Percentiles rank a stretch among this genome's conserved stretches.
phyloP scores from a whole-genome alignment of 805 yeast species.

The Allodekkera sacchari region DNA sequence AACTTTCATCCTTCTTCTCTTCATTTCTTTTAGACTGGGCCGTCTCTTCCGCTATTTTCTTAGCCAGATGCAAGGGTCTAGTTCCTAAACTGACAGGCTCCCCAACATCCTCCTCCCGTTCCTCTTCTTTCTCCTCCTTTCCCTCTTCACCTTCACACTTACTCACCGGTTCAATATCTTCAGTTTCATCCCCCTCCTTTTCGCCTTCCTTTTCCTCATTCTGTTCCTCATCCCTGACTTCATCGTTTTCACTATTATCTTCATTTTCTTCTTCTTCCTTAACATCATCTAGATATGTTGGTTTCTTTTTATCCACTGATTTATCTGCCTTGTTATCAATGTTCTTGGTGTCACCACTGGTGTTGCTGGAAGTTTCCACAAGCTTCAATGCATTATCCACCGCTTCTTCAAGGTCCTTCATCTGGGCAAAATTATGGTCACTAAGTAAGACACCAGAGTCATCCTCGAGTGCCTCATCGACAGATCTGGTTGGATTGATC shows the following conservation, averaged over 20 bases:
- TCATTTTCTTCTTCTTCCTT: conserved; percentile 5
- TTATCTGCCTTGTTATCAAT: conserved; percentile 5
- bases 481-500: conserved; percentile 21
- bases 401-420: conserved; percentile 41
- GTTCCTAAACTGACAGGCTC: too few relatives aligned
- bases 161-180: conserved; percentile 4
- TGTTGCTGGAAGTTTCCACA: conserved; percentile 4
- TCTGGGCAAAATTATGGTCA: conserved; percentile 41
- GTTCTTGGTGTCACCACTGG: conserved; percentile 5
- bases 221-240: background rate
- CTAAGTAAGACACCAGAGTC: conserved; percentile 48
- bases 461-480: conserved; percentile 33
- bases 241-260: conserved; percentile 3
- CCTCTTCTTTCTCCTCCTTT: conserved; percentile 1
- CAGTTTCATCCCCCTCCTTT: conserved; percentile 4
- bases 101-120: background rate
- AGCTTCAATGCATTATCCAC: conserved; percentile 35
- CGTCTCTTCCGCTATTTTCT: background rate
- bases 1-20: conserved; percentile 3
- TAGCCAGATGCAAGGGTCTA: too few relatives aligned
- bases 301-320: background rate
- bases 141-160: conserved; percentile 4
- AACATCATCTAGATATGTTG: conserved; percentile 1
- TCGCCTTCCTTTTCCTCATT: background rate
- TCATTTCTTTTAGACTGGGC: conserved; percentile 3